Evolutionary conservation across 78 protist species (phyloP).

Genomic region (Dictyostelium citrinum): DNA sequence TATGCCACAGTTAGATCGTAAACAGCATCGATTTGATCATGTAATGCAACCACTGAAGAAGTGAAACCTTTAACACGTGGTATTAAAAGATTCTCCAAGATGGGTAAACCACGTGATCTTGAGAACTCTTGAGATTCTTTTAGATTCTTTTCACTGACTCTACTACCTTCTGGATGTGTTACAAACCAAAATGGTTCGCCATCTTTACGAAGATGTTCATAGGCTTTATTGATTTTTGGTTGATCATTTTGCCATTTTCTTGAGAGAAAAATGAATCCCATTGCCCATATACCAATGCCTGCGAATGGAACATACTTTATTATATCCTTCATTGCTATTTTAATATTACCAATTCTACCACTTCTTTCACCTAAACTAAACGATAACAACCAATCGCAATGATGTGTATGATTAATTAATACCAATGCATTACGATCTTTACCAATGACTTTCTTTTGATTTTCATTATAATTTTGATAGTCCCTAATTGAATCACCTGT

Average conservation of each 20-base stretch:
- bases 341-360: constrained; percentile 60
- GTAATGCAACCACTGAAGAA: constrained; percentile 38
- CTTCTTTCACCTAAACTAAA: constrained; percentile 55
- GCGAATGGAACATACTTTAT: constrained; percentile 58
- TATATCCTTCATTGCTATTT: constrained; percentile 63
- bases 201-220: constrained; percentile 9
- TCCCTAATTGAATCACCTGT: constrained; percentile 35
- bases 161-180: constrained; percentile 56
- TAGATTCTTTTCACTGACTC: constrained; percentile 7
- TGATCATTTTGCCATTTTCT: constrained; percentile 69
- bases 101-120: constrained; percentile 22
- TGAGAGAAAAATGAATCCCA: constrained; percentile 59
- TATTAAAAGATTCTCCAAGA: background rate
- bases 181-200: constrained; percentile 75
- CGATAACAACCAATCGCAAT: constrained; percentile 63
- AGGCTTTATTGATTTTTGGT: constrained; percentile 44
- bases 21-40: constrained; percentile 11
- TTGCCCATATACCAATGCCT: constrained; percentile 69
- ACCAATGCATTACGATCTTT: constrained; percentile 46
- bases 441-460: background rate
- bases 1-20: constrained; percentile 55
- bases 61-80: constrained; percentile 65
- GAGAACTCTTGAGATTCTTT: constrained; percentile 22
- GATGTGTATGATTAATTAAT: constrained; percentile 25
- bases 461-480: background rate